phyloP scores from a whole-genome alignment of 768 basidiomycete genomes.

The Hypsizygus marmoreus region DNA sequence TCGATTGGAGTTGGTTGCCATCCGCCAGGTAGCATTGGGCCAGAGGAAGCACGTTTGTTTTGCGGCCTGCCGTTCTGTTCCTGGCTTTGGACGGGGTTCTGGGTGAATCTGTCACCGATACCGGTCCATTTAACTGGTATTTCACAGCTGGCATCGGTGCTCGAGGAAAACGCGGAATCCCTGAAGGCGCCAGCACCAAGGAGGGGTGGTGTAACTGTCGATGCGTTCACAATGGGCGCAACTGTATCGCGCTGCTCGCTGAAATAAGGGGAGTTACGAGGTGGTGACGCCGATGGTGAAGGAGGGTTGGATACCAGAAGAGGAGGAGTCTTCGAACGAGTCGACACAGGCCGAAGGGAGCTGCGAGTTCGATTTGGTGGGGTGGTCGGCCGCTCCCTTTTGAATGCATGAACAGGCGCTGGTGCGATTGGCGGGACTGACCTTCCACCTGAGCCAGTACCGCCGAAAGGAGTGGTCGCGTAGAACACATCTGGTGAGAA shows the following conservation, averaged over 20 bases:
- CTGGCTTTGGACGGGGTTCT: conserved; percentile 10
- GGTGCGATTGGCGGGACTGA: background rate
- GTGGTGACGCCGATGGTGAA: conserved; percentile 13
- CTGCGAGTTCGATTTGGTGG: conserved; percentile 10
- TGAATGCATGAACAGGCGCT: conserved; percentile 1
- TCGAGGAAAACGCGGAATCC: conserved; percentile 63
- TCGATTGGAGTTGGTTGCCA: conserved; percentile 59
- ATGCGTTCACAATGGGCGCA: background rate
- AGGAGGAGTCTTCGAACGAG: conserved; percentile 43
- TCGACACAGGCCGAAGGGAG: conserved; percentile 33
- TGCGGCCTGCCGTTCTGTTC: conserved; percentile 4
- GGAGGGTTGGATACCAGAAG: conserved; percentile 29
- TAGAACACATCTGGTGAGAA: conserved; percentile 36
- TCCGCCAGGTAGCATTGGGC: conserved; percentile 45
- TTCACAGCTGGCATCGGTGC: conserved; percentile 46
- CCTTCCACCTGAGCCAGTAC: background rate
- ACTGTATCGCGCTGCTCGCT: conserved; percentile 1
- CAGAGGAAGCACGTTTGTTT: background rate
- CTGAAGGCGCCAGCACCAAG: conserved; percentile 63
- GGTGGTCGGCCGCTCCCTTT: conserved; percentile 3
- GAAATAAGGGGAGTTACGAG: background rate
- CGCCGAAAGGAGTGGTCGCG: conserved; percentile 29
- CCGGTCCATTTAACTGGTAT: conserved; percentile 69
- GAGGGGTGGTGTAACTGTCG: conserved; percentile 37
- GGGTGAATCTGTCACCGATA: conserved; percentile 5